These are phyloP conservation scores for Fusarium protoensiforme DNA, from an alignment of 2,329 filamentous ascomycete genomes.

Conservation along the genomic window DNA sequence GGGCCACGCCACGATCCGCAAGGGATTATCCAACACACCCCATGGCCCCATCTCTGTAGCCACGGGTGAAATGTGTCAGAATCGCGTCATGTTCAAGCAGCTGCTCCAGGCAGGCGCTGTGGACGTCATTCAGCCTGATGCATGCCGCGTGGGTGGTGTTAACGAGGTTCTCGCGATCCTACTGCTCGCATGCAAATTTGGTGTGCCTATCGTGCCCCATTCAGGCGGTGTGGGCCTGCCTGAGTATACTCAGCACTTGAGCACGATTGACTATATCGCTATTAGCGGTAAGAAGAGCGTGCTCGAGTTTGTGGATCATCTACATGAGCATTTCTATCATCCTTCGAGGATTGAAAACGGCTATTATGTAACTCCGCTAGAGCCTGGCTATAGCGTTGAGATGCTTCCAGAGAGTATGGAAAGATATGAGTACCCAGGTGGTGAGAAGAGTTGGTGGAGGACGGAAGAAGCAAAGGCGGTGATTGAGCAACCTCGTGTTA, in stretches of 20 bases:
- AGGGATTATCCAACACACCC: constrained; percentile 72
- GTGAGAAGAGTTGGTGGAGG: neutral
- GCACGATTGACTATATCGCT: neutral
- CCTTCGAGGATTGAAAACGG: neutral
- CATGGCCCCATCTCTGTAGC: constrained; percentile 80
- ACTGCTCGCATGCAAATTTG: constrained; percentile 53
- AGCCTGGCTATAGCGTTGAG: neutral
- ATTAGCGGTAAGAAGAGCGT: neutral
- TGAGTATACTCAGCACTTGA: neutral
- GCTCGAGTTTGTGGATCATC: neutral
- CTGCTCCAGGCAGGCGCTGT: constrained; percentile 83
- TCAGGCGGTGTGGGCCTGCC: neutral
- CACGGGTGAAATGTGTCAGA: constrained; percentile 96
- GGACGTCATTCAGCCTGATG: constrained; percentile 90
- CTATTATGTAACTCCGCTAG: neutral
- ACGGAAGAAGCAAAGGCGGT: neutral
- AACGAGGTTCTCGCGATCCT: constrained; percentile 94
- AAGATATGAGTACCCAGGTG: neutral
- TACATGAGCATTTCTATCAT: neutral
- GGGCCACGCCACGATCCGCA: constrained; percentile 85
- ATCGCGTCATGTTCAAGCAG: constrained; percentile 94
- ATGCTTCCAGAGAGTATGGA: neutral
- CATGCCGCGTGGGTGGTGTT: constrained; percentile 88
- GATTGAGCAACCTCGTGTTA: neutral
- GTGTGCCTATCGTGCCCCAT: neutral